Percentiles rank a stretch among this genome's conserved stretches.
phyloP scores from a whole-genome alignment of 805 yeast genomes.

The Spencermartinsiella europaea region DNA sequence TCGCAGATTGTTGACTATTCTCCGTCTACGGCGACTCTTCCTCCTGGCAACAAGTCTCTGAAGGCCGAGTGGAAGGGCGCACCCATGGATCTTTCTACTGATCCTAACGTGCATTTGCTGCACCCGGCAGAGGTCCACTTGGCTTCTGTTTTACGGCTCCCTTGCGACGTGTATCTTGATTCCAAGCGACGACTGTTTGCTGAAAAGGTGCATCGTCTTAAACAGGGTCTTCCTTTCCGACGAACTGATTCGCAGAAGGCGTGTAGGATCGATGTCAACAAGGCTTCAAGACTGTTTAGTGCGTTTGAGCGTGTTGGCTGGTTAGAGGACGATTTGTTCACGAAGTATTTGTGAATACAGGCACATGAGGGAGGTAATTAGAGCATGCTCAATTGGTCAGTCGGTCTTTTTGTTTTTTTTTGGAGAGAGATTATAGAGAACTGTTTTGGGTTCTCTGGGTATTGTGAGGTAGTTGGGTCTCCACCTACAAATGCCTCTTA shows the following conservation, averaged over 20 bases:
- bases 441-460: slow-evolving; percentile 3
- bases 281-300: slow-evolving; percentile 85
- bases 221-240: slow-evolving; percentile 72
- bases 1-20: slow-evolving; percentile 65
- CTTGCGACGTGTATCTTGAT: slow-evolving; percentile 72
- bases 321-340: slow-evolving; percentile 73
- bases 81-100: slow-evolving; percentile 82
- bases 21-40: slow-evolving; percentile 64
- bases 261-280: slow-evolving; percentile 93
- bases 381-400: no score
- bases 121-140: slow-evolving; percentile 89
- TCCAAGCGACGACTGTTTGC: slow-evolving; percentile 80
- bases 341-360: slow-evolving; percentile 35
- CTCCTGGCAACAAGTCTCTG: slow-evolving; percentile 56
- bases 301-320: slow-evolving; percentile 91
- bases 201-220: slow-evolving; percentile 77
- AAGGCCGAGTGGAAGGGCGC: slow-evolving; percentile 98
- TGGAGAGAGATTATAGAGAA: neutral
- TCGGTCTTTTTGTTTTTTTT: slow-evolving; percentile 3
- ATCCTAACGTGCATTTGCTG: slow-evolving; percentile 64
- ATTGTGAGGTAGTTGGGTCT: neutral
- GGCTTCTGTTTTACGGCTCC: slow-evolving; percentile 85
- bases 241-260: slow-evolving; percentile 98
- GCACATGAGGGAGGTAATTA: no score
- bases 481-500: neutral